Evolutionary conservation across 768 basidiomycete genomes (phyloP).

Genomic region (Cystofilobasidium macerans): DNA sequence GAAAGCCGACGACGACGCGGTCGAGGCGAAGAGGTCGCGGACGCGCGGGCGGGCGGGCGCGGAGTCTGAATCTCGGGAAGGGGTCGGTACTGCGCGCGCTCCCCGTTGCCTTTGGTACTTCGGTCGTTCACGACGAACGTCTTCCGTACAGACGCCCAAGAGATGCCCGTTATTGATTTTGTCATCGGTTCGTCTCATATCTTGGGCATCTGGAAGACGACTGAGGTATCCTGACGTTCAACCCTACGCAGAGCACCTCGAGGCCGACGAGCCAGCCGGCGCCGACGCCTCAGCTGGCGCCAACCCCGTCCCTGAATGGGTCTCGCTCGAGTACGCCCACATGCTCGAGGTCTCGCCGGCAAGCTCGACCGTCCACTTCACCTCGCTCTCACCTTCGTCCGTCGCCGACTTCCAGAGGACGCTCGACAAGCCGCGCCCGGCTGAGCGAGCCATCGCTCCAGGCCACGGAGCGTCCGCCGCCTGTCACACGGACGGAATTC

Average conservation of each 20-base stretch:
- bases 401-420: conserved; percentile 45
- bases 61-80: too few species aligned
- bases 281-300: conserved; percentile 51
- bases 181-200: conserved; percentile 28
- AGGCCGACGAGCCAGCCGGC: conserved; percentile 75
- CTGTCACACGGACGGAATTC: conserved; percentile 48
- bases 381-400: conserved; percentile 69
- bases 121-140: too few species aligned
- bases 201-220: too few species aligned
- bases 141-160: background rate
- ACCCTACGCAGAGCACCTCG: conserved; percentile 68
- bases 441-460: conserved; percentile 17
- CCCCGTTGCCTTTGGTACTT: too few species aligned
- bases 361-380: conserved; percentile 61
- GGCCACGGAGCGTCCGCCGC: conserved; percentile 32
- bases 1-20: too few species aligned
- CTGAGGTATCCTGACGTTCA: too few species aligned
- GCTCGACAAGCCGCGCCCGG: conserved; percentile 31
- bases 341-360: conserved; percentile 70
- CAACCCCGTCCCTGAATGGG: conserved; percentile 59
- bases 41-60: too few species aligned
- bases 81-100: too few species aligned
- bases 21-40: too few species aligned
- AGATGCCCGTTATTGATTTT: conserved; percentile 21
- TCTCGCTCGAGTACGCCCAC: conserved; percentile 45